phyloP scores from a whole-genome alignment of 768 basidiomycete species.

The Agaricus blazei region DNA sequence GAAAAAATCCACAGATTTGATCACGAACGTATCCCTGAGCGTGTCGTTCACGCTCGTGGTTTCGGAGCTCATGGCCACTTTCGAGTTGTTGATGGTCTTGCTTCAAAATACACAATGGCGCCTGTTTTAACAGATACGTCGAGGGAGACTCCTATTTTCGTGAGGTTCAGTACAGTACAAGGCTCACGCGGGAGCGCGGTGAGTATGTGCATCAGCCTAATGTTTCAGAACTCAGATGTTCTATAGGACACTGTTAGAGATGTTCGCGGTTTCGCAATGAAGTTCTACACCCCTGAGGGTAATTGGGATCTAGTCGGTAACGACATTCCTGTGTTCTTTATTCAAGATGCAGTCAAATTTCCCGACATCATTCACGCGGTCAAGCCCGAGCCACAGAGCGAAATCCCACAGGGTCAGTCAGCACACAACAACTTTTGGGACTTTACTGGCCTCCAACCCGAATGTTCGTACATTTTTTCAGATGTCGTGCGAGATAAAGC shows the following conservation, averaged over 20 bases:
- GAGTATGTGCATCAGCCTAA: slow-evolving; percentile 17
- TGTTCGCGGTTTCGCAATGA: slow-evolving; percentile 80
- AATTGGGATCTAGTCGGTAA: slow-evolving; percentile 90
- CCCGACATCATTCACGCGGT: slow-evolving; percentile 83
- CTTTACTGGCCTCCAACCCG: slow-evolving; percentile 66
- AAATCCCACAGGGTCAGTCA: slow-evolving; percentile 62
- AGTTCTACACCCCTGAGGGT: slow-evolving; percentile 81
- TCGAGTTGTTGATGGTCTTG: slow-evolving; percentile 61
- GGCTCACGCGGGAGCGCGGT: slow-evolving; percentile 82
- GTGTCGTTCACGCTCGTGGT: slow-evolving; percentile 71
- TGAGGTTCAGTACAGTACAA: slow-evolving; percentile 84
- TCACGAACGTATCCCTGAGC: slow-evolving; percentile 88
- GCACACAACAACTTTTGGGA: slow-evolving; percentile 91
- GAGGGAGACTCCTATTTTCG: slow-evolving; percentile 70
- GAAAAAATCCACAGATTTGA: slow-evolving; percentile 80
- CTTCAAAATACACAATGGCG: slow-evolving; percentile 69
- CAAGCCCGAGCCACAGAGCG: slow-evolving; percentile 82
- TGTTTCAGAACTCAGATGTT: not conserved
- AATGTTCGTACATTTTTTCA: slow-evolving; percentile 32
- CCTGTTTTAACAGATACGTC: slow-evolving; percentile 68
- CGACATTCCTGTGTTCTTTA: slow-evolving; percentile 78
- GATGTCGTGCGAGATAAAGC: not conserved
- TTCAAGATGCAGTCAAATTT: slow-evolving; percentile 81
- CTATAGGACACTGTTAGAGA: slow-evolving; percentile 70
- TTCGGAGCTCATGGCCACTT: slow-evolving; percentile 81